phyloP scores from a whole-genome alignment of 495 filamentous ascomycete species.

The Amphirosellinia nigrospora region DNA sequence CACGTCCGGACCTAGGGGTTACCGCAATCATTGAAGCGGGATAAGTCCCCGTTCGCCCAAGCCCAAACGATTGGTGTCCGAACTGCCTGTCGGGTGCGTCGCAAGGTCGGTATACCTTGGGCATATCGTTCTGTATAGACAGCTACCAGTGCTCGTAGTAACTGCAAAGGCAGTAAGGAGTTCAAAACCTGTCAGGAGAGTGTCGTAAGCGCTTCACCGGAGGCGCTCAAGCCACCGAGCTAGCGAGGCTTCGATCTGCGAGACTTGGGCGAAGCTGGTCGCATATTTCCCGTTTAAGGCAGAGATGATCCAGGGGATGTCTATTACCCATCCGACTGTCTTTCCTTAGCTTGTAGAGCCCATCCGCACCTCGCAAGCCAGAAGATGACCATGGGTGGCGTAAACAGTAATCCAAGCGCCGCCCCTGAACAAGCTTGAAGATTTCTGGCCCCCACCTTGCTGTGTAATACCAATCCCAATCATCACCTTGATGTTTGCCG shows the following conservation, averaged over 20 bases:
- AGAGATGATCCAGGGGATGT: neutral
- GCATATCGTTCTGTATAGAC: neutral
- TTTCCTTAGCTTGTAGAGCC: slow-evolving; percentile 33
- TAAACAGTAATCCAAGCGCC: slow-evolving; percentile 46
- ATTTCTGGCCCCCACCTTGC: slow-evolving; percentile 49
- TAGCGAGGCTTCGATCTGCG: neutral
- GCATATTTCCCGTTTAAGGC: neutral
- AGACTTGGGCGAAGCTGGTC: neutral
- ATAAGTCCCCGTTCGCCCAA: neutral
- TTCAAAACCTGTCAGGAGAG: neutral
- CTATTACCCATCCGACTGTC: neutral
- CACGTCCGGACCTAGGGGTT: neutral
- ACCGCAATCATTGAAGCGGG: neutral
- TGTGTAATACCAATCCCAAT: slow-evolving; percentile 49
- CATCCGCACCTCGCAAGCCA: slow-evolving; percentile 52
- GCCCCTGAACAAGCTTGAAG: slow-evolving; percentile 52
- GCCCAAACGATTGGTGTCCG: neutral
- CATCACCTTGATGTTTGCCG: slow-evolving; percentile 10
- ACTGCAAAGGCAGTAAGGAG: neutral
- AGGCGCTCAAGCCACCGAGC: neutral
- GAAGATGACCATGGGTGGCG: slow-evolving; percentile 49
- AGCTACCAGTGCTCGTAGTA: neutral
- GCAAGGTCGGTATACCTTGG: neutral
- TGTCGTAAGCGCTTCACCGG: neutral
- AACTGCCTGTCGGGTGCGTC: neutral